phyloP scores from a whole-genome alignment of 805 yeast species.

The Blastobotrys parvus region DNA sequence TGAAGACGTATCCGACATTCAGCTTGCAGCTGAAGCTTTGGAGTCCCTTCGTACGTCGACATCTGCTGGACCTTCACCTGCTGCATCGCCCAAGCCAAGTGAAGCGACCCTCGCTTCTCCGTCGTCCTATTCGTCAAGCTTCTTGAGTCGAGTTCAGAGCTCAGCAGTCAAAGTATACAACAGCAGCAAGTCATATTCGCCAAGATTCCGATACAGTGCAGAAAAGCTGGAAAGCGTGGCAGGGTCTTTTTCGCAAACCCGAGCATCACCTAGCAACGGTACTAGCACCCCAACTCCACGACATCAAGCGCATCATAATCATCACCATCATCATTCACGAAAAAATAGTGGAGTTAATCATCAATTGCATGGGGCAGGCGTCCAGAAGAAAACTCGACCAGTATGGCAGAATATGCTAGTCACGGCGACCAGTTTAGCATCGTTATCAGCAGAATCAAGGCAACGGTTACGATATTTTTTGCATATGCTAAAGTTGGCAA shows the following conservation, averaged over 20 bases:
- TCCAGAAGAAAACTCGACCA: constrained; percentile 1
- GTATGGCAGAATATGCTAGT: constrained; percentile 26
- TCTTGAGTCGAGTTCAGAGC: constrained; percentile 4
- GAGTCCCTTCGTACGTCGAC: constrained; percentile 18
- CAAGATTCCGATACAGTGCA: constrained; percentile 49
- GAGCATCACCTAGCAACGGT: neutral
- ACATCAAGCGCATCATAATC: neutral
- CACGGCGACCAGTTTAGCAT: constrained; percentile 29
- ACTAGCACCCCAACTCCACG: neutral
- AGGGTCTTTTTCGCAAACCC: neutral
- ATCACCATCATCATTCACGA: constrained; percentile 1
- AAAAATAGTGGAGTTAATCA: neutral
- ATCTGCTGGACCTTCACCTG: constrained; percentile 4
- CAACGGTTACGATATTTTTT: constrained; percentile 70
- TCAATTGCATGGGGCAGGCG: neutral
- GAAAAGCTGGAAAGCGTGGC: constrained; percentile 26
- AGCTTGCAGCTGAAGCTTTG: constrained; percentile 25
- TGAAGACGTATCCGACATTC: constrained; percentile 12
- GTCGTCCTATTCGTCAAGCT: neutral
- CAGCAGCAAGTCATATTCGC: constrained; percentile 34
- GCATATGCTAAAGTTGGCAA: constrained; percentile 73
- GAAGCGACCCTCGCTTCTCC: no score
- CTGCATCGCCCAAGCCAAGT: neutral
- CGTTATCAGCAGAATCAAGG: constrained; percentile 59
- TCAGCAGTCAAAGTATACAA: constrained; percentile 27